These are phyloP conservation scores for Leishmania martiniquensis DNA, from an alignment of 208 protist genomes.

Conservation along the genomic window DNA sequence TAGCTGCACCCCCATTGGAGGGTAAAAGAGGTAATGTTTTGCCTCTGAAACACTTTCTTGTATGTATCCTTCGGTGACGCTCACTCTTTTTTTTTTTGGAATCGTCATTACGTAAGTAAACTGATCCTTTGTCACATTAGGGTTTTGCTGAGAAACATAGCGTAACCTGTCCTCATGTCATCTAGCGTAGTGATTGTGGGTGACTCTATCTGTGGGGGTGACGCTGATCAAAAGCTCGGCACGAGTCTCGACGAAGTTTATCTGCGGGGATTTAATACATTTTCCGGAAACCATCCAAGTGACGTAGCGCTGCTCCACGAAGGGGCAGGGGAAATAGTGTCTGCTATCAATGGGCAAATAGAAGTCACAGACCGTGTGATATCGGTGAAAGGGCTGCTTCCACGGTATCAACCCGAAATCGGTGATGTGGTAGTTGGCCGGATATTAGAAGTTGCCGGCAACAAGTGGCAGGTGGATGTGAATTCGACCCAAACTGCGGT, in stretches of 20 bases:
- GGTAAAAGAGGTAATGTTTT: too few relatives aligned
- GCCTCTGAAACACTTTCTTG: too few relatives aligned
- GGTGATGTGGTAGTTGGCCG: conserved; percentile 98
- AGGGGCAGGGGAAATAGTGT: conserved; percentile 81
- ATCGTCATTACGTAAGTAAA: too few relatives aligned
- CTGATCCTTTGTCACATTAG: background rate
- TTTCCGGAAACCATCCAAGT: conserved; percentile 57
- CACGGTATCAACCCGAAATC: conserved; percentile 95
- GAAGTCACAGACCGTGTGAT: conserved; percentile 88
- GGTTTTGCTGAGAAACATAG: background rate
- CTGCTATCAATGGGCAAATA: conserved; percentile 79
- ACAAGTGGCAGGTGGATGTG: conserved; percentile 96
- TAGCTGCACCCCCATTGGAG: too few relatives aligned
- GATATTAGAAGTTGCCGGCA: conserved; percentile 90
- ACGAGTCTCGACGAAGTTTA: conserved; percentile 53
- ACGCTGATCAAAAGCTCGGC: conserved; percentile 34
- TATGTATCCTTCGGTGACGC: too few relatives aligned
- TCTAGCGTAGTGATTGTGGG: conserved; percentile 63
- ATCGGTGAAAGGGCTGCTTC: conserved; percentile 71
- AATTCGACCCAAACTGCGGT: conserved; percentile 91
- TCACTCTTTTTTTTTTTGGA: too few relatives aligned
- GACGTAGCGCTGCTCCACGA: conserved; percentile 48
- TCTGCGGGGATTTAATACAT: conserved; percentile 83
- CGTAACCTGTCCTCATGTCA: conserved; percentile 8
- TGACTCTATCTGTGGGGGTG: conserved; percentile 81